These are phyloP conservation scores for Backusella sp. DNA, from an alignment of 192 early-diverging fungal genomes.

Conservation along the genomic window DNA sequence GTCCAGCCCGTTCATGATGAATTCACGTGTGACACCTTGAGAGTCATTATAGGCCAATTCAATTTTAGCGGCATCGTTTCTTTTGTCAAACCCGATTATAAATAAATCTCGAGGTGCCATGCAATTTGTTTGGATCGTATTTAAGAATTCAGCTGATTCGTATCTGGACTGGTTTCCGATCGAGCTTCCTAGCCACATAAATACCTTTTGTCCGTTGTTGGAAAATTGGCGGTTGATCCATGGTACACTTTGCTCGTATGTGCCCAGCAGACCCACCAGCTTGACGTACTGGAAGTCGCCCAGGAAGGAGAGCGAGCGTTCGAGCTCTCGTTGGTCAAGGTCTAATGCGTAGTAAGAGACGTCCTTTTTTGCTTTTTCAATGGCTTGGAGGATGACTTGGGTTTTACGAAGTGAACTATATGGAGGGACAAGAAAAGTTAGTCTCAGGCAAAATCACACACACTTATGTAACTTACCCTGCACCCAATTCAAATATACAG, in stretches of 20 bases:
- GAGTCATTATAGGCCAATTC: constrained; percentile 85
- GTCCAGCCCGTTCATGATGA: constrained; percentile 82
- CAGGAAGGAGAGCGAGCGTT: constrained; percentile 65
- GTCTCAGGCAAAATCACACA: neutral
- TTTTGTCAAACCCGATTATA: constrained; percentile 82
- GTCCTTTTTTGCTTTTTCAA: constrained; percentile 58
- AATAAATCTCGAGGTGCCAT: constrained; percentile 73
- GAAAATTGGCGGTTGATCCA: constrained; percentile 43
- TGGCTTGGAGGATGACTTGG: constrained; percentile 71
- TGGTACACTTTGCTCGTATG: constrained; percentile 81
- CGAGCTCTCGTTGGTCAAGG: constrained; percentile 77
- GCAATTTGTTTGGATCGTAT: constrained; percentile 49
- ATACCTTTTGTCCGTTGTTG: constrained; percentile 54
- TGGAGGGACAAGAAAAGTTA: neutral
- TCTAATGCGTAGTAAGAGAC: constrained; percentile 91
- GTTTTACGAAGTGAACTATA: constrained; percentile 88
- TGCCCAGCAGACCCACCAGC: constrained; percentile 81
- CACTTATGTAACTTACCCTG: constrained; percentile 58
- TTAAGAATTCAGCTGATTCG: constrained; percentile 70
- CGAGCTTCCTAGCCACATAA: constrained; percentile 90
- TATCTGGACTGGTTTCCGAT: constrained; percentile 75
- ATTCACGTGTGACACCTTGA: constrained; percentile 70
- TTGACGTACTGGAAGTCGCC: constrained; percentile 65
- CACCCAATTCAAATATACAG: constrained; percentile 85
- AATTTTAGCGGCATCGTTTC: constrained; percentile 70